phyloP scores from a whole-genome alignment of 129 eudicot genomes.

The Rutidosis leptorrhynchoides region DNA sequence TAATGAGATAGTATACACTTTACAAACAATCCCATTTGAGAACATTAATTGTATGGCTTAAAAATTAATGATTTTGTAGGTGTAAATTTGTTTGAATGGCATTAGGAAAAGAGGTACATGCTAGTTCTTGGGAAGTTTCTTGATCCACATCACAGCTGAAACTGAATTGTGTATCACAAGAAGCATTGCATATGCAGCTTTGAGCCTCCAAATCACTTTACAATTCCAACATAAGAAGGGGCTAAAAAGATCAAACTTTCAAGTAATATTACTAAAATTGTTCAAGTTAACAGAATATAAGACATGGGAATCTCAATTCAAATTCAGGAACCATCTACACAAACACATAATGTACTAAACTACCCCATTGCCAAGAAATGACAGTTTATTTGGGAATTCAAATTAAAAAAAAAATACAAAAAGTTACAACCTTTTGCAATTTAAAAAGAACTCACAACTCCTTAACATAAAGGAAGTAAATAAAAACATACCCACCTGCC shows the following conservation, averaged over 20 bases:
- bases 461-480: too few relatives aligned
- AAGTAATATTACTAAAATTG: too few relatives aligned
- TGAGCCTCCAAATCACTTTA: constrained; percentile 72
- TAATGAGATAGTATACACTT: constrained; percentile 14
- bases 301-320: neutral
- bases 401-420: too few relatives aligned
- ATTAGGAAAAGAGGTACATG: constrained; percentile 40
- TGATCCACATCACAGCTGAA: constrained; percentile 77
- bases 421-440: too few relatives aligned
- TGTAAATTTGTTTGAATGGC: constrained; percentile 7
- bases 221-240: constrained; percentile 5
- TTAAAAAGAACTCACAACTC: too few relatives aligned
- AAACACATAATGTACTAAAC: too few relatives aligned
- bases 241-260: constrained; percentile 8
- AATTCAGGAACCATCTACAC: too few relatives aligned
- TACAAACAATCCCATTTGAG: constrained; percentile 1
- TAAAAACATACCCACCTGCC: too few relatives aligned
- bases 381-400: too few relatives aligned
- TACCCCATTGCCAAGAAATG: too few relatives aligned
- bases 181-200: constrained; percentile 78
- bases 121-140: constrained; percentile 50
- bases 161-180: constrained; percentile 53
- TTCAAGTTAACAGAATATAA: neutral
- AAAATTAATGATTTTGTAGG: neutral
- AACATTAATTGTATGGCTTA: neutral